Percentiles rank a stretch among this genome's conserved stretches.
Conservation (phyloP, 805 yeast species). For the Saccharomycopsis fibuligera region DNA sequence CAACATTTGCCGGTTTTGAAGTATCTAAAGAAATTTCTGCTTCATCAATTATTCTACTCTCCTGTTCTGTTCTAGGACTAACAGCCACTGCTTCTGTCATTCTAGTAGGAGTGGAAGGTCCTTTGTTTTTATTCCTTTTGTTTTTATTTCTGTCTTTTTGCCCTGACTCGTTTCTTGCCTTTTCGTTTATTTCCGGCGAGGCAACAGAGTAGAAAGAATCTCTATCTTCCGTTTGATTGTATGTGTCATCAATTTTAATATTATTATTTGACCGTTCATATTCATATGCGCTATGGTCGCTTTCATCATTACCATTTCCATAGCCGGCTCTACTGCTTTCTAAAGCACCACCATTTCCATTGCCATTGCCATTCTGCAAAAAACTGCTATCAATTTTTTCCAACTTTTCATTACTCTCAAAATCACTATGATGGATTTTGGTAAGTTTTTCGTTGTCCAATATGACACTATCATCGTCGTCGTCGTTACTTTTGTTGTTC, state of each 20-base stretch:
- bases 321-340: neutral
- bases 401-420: neutral
- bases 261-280: no score
- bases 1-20: conserved; percentile 16
- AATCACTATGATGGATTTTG: conserved; percentile 2
- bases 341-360: neutral
- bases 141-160: neutral
- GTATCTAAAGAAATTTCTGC: conserved; percentile 22
- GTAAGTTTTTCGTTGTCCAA: conserved; percentile 13
- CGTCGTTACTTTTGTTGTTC: neutral
- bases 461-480: conserved; percentile 10
- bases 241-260: no score
- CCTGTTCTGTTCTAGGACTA: conserved; percentile 29
- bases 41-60: conserved; percentile 22
- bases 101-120: conserved; percentile 26
- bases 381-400: neutral
- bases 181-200: neutral
- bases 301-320: no score
- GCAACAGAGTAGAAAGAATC: conserved; percentile 4
- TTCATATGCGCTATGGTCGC: no score
- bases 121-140: no score
- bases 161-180: neutral
- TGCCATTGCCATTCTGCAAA: no score
- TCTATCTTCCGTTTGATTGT: conserved; percentile 1
- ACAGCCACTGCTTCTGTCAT: conserved; percentile 29